A percentile compares a stretch with the other conserved stretches of the same genome.
These are phyloP conservation scores for Globisporangium spinosum DNA, from an alignment of 352 stramenopile species.

Conservation along the genomic window DNA sequence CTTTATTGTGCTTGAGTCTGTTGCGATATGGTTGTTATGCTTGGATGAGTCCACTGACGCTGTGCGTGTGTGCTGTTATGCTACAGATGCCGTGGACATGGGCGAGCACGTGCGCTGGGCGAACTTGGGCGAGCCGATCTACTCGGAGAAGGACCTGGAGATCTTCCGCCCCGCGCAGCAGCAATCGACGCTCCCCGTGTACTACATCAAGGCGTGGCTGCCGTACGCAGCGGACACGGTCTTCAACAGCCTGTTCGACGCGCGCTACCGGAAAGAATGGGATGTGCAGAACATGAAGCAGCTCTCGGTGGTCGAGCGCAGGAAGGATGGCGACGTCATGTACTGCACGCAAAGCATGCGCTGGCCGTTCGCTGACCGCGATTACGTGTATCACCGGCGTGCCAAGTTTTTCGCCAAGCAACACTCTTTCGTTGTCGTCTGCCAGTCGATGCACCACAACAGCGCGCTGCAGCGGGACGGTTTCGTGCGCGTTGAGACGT, in stretches of 20 bases:
- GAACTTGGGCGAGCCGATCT: slow-evolving; percentile 61
- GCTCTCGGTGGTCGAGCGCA: slow-evolving; percentile 41
- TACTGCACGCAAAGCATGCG: slow-evolving; percentile 54
- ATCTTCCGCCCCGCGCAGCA: slow-evolving; percentile 54
- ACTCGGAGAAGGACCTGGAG: slow-evolving; percentile 69
- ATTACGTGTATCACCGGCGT: slow-evolving; percentile 77
- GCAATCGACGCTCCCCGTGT: slow-evolving; percentile 56
- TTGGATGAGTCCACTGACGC: neutral
- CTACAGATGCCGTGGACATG: slow-evolving; percentile 61
- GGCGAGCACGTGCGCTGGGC: slow-evolving; percentile 60
- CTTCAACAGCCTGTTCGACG: slow-evolving; percentile 61
- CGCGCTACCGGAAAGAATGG: slow-evolving; percentile 54
- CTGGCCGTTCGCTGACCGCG: slow-evolving; percentile 65
- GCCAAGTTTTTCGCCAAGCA: slow-evolving; percentile 51
- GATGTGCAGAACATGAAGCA: slow-evolving; percentile 42
- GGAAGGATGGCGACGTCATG: slow-evolving; percentile 54
- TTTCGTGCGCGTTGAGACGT: slow-evolving; percentile 65
- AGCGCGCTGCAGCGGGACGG: slow-evolving; percentile 34
- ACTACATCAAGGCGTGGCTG: slow-evolving; percentile 71
- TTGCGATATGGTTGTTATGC: slow-evolving; percentile 1
- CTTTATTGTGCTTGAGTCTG: neutral
- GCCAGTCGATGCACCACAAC: slow-evolving; percentile 48
- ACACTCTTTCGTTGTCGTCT: slow-evolving; percentile 64
- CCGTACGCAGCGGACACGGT: slow-evolving; percentile 65
- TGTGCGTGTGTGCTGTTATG: neutral